These are phyloP conservation scores for Macrolepiota fuliginosa DNA, from an alignment of 768 basidiomycete genomes.

Conservation along the genomic window DNA sequence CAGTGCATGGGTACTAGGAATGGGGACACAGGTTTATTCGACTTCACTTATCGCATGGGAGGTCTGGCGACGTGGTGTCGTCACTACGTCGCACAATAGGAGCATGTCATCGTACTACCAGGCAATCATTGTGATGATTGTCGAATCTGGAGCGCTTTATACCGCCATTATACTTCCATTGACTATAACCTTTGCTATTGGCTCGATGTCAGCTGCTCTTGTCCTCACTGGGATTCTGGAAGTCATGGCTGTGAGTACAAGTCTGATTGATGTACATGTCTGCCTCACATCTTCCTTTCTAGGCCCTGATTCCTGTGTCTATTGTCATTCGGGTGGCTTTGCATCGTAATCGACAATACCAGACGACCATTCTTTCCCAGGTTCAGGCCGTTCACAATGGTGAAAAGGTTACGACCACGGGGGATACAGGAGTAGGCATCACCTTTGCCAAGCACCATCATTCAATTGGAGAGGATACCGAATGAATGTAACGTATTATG, in stretches of 20 bases:
- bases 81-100: neutral
- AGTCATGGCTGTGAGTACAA: neutral
- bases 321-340: neutral
- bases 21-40: constrained; percentile 1
- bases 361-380: neutral
- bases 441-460: neutral
- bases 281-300: neutral
- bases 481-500: neutral
- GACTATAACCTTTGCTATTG: neutral
- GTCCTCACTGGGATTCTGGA: neutral
- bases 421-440: neutral
- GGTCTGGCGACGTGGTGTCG: neutral
- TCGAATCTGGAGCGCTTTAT: constrained; percentile 5
- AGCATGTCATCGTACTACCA: neutral
- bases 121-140: neutral
- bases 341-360: neutral
- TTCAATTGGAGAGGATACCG: neutral
- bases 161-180: neutral
- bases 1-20: neutral
- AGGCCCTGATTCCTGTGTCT: neutral
- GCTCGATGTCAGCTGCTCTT: neutral
- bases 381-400: neutral
- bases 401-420: neutral
- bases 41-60: constrained; percentile 5
- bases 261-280: neutral